Base-by-base conservation (phyloP, 192 early-diverging fungal species). In the Entomortierella lignicola region DNA sequence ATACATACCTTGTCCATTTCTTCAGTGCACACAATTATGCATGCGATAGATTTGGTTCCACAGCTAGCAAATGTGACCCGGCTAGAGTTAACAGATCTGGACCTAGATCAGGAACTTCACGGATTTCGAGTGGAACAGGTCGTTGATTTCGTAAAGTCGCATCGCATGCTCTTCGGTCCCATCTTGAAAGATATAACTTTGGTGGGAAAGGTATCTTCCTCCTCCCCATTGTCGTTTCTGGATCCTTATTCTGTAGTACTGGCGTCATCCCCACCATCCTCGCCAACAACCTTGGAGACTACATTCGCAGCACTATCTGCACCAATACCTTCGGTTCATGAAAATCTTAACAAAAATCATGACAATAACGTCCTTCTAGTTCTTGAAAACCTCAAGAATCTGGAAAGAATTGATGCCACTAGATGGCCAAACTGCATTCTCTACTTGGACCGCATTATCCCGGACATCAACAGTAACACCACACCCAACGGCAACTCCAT, bases 11-110 rank as follows among this genome's bases (percentile, higher is more conserved):
- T 77, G 0, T 77, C 74, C 0, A 26, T 77, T 0, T 69, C 66
- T 31, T 66, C 21, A 0, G 44, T 25, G 6, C 57, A 66, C 55
- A 61, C 72, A 2, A 44, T 74, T 17, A 58, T 69, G 3, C 55
- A 69, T 41, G 74, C 61, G 4, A 37, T n/a, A 11, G 27, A 10
- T 21, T 32, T 69, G 61, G 61, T 69, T 13, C 59, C 66, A 44
- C 60, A 69, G 32, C 12, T 77, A 43, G 43, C 60, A 10, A 53
- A 10, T 26, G 54, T 77, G 44, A 69, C 60, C 1, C 21, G 55
- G 18, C 62, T 77, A 12, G 74, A 77, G 55, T 26, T 77, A 32
- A 69, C 66, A 30, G 74, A 77, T 34, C 41, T 74, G 48, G 64
- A 65, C 37, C 15, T 57, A 34, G 55, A 57, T n/a, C 27, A 57